Evolutionary conservation across 1,284 basidiomycete genomes (phyloP).

Genomic region (Cryptococcus sp.): DNA sequence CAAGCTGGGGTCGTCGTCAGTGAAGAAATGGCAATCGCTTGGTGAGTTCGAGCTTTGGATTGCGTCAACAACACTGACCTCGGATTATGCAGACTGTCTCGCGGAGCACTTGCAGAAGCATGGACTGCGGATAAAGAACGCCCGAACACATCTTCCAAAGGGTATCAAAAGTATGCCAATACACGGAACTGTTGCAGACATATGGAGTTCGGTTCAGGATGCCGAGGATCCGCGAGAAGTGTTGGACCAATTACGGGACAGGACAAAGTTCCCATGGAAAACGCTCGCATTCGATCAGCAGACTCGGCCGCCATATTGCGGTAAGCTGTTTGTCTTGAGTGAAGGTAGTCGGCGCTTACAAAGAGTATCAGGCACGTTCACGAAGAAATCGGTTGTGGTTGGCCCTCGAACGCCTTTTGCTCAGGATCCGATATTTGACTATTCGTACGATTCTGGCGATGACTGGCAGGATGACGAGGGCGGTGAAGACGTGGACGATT

Average conservation of each 20-base stretch:
- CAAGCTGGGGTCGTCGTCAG: neutral
- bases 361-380: conserved; percentile 42
- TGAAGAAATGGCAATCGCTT: neutral
- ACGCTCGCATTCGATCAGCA: conserved; percentile 51
- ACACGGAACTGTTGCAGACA: conserved; percentile 39
- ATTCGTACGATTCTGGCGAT: conserved; percentile 52
- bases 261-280: conserved; percentile 49
- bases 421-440: conserved; percentile 51
- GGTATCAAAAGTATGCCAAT: conserved; percentile 45
- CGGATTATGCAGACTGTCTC: conserved; percentile 27
- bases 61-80: neutral
- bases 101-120: conserved; percentile 33
- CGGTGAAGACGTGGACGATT: conserved; percentile 49
- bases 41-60: conserved; percentile 4
- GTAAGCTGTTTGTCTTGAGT: conserved; percentile 16
- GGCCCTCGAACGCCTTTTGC: conserved; percentile 52
- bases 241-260: conserved; percentile 38
- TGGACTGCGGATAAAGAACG: neutral
- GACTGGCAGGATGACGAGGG: conserved; percentile 54
- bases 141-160: conserved; percentile 15
- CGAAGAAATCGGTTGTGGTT: conserved; percentile 47
- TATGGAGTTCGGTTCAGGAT: conserved; percentile 42
- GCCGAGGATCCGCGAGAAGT: conserved; percentile 49
- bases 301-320: conserved; percentile 49
- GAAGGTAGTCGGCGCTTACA: neutral